Conservation (phyloP, 2,329 filamentous ascomycete species). For the Elsinoe ampelina region DNA sequence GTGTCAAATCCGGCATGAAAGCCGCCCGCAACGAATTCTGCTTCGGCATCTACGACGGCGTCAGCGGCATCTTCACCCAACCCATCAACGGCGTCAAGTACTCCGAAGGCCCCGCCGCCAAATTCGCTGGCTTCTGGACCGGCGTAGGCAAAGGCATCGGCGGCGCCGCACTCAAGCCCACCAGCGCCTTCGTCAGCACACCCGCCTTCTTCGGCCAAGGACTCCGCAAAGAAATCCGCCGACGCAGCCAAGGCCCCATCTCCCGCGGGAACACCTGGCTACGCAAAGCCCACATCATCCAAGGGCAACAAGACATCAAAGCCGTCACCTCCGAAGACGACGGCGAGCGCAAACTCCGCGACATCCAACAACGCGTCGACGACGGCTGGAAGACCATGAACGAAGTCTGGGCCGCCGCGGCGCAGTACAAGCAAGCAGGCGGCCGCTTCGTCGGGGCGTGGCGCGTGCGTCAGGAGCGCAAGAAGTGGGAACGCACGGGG, state of each 20-base stretch:
- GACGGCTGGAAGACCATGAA: slow-evolving; percentile 27
- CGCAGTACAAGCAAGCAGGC: slow-evolving; percentile 18
- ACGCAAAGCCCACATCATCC: slow-evolving; percentile 24
- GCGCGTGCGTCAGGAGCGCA: slow-evolving; percentile 21
- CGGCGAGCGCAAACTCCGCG: slow-evolving; percentile 16
- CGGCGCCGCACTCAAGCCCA: slow-evolving; percentile 72
- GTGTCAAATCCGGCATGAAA: slow-evolving; percentile 63
- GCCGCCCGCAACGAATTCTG: slow-evolving; percentile 57
- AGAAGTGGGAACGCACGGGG: slow-evolving; percentile 24
- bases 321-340: slow-evolving; percentile 15
- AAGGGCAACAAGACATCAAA: slow-evolving; percentile 24
- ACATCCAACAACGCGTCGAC: slow-evolving; percentile 19
- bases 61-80: slow-evolving; percentile 71
- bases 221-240: slow-evolving; percentile 66
- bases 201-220: slow-evolving; percentile 79
- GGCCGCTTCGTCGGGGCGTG: slow-evolving; percentile 20
- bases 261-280: background rate
- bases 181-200: slow-evolving; percentile 54
- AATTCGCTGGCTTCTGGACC: slow-evolving; percentile 24
- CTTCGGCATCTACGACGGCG: slow-evolving; percentile 68
- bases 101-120: slow-evolving; percentile 21
- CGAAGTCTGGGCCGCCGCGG: slow-evolving; percentile 24
- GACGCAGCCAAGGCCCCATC: slow-evolving; percentile 29
- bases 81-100: slow-evolving; percentile 61
- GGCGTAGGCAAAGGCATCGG: slow-evolving; percentile 78